Conservation (phyloP, 345 rosid species). For the Excoecaria cochinchinensis region DNA sequence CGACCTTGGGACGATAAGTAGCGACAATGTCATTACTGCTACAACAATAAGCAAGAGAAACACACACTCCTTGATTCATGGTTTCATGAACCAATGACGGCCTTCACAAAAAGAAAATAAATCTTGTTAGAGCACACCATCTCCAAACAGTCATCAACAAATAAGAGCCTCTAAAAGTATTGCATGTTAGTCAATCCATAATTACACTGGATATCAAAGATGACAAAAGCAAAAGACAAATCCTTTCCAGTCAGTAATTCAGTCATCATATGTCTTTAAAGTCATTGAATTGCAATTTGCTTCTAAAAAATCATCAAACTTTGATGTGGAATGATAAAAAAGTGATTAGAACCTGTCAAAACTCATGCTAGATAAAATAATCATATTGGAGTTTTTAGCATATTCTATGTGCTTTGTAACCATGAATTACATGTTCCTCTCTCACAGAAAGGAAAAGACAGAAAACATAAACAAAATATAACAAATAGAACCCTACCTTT, state of each 20-base stretch:
- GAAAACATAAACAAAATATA: neutral
- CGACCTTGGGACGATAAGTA: constrained; percentile 71
- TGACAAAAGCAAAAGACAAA: too few relatives aligned
- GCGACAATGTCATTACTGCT: constrained; percentile 58
- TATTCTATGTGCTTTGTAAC: neutral
- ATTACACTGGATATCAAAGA: too few relatives aligned
- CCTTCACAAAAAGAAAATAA: constrained; percentile 39
- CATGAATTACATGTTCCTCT: neutral
- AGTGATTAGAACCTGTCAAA: too few relatives aligned
- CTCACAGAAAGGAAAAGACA: neutral
- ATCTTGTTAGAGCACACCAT: constrained; percentile 24
- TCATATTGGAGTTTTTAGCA: neutral
- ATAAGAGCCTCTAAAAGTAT: neutral
- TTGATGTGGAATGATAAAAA: too few relatives aligned
- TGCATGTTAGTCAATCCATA: neutral
- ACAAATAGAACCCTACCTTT: constrained; percentile 46
- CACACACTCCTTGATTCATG: constrained; percentile 70
- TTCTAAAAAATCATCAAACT: too few relatives aligned
- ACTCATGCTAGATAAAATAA: neutral
- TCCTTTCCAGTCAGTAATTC: too few relatives aligned
- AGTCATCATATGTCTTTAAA: too few relatives aligned
- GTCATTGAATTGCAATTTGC: too few relatives aligned
- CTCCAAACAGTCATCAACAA: neutral
- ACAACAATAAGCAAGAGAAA: constrained; percentile 64
- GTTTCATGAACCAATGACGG: constrained; percentile 53